phyloP scores from a whole-genome alignment of 345 rosid species.

The Salix suchowensis region DNA sequence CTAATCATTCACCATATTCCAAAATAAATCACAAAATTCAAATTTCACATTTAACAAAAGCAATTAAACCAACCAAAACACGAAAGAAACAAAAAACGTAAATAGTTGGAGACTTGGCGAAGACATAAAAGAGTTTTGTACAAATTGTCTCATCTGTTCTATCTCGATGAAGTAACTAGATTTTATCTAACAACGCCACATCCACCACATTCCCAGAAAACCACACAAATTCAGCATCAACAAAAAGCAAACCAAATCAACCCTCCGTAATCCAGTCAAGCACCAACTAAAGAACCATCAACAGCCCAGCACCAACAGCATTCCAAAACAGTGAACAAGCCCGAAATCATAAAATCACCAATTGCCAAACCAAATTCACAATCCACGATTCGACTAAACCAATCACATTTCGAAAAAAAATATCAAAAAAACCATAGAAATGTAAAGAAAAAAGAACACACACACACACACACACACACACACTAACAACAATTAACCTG shows the following conservation, averaged over 20 bases:
- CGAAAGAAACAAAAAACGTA: too few species aligned
- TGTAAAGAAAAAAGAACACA: too few species aligned
- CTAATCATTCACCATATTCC: not conserved
- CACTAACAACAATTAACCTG: conserved; percentile 33
- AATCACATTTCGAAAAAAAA: not conserved
- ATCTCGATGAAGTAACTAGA: too few species aligned
- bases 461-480: not conserved
- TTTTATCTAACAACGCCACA: not conserved
- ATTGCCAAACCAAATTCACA: not conserved
- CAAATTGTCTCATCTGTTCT: too few species aligned
- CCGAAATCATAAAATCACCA: not conserved
- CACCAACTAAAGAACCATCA: not conserved
- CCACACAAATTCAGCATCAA: not conserved
- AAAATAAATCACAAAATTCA: not conserved
- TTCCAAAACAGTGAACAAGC: not conserved
- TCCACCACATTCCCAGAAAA: not conserved
- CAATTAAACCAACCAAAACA: not conserved
- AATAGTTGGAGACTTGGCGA: too few species aligned
- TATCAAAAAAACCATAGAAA: not conserved
- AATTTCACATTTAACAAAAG: not conserved
- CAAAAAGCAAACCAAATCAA: not conserved
- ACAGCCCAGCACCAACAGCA: not conserved
- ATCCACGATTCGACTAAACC: not conserved
- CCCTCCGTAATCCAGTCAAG: not conserved
- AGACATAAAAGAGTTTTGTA: too few species aligned